phyloP scores from a whole-genome alignment of 176 grass and related monocot species.

The Juncus effusus region DNA sequence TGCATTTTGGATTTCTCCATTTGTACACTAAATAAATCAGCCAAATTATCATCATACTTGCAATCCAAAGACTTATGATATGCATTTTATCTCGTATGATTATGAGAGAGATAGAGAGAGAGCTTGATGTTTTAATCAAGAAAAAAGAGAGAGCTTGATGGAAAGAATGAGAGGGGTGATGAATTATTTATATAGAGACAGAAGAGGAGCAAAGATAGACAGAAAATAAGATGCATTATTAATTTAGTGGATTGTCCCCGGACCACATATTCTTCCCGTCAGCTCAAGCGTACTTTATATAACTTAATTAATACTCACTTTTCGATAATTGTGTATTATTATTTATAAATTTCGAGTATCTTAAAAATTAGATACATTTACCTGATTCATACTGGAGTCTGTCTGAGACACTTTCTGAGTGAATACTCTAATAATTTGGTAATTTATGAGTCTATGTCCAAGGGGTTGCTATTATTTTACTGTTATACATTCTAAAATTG shows the following conservation, averaged over 20 bases:
- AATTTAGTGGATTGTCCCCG: conserved; percentile 13
- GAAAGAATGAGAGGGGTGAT: neutral
- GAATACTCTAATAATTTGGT: too few species aligned
- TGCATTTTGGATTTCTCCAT: conserved; percentile 51
- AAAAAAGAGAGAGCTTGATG: conserved; percentile 6
- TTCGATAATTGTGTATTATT: conserved; percentile 13
- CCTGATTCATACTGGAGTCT: too few species aligned
- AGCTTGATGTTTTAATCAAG: neutral
- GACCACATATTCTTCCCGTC: conserved; percentile 13
- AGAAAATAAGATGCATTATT: neutral
- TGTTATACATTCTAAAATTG: too few species aligned
- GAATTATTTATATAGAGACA: conserved; percentile 29
- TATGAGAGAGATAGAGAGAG: conserved; percentile 3
- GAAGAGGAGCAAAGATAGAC: conserved; percentile 34
- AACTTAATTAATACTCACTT: neutral
- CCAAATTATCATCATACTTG: conserved; percentile 10
- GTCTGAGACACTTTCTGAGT: too few species aligned
- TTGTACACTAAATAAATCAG: conserved; percentile 36
- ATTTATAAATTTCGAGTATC: conserved; percentile 2
- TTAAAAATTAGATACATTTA: too few species aligned
- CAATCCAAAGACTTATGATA: conserved; percentile 40
- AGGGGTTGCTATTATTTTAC: too few species aligned
- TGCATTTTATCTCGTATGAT: conserved; percentile 21
- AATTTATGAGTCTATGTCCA: too few species aligned
- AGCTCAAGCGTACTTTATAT: too few species aligned